Percentiles rank a stretch among this genome's conserved stretches.
These are phyloP conservation scores for Coelastrella sp. DNA, from an alignment of 139 green algal species.

Conservation along the genomic window DNA sequence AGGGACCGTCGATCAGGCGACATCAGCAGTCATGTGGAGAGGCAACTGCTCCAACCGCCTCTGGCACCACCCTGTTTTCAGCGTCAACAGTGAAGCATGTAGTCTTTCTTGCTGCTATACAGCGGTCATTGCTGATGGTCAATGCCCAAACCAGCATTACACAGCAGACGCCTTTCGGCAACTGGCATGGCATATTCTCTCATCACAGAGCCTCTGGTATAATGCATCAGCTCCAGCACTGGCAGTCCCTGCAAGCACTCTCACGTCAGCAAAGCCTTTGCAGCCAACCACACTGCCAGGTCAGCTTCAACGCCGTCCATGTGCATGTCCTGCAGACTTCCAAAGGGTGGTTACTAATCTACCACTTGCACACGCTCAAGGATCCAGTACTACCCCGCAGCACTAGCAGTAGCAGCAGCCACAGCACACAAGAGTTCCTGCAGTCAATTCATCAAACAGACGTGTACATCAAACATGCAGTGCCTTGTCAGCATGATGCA, in stretches of 20 bases:
- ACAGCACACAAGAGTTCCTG: constrained; percentile 44
- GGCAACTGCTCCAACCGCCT: too few species aligned
- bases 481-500: constrained; percentile 50
- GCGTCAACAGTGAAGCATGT: background rate
- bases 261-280: background rate
- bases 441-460: constrained; percentile 44
- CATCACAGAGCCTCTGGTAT: too few species aligned
- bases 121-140: too few species aligned
- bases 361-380: constrained; percentile 70
- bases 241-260: too few species aligned
- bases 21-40: too few species aligned
- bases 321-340: constrained; percentile 67
- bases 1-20: too few species aligned
- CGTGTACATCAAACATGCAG: constrained; percentile 74
- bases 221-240: too few species aligned
- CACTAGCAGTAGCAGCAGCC: constrained; percentile 6
- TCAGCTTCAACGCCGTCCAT: too few species aligned
- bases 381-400: constrained; percentile 57
- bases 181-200: too few species aligned
- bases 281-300: background rate
- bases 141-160: too few species aligned
- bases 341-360: constrained; percentile 74
- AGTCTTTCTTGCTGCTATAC: too few species aligned
- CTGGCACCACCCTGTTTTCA: background rate
- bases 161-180: too few species aligned